Conservation (phyloP, 2,329 filamentous ascomycete species). For the Neofusicoccum sp. region DNA sequence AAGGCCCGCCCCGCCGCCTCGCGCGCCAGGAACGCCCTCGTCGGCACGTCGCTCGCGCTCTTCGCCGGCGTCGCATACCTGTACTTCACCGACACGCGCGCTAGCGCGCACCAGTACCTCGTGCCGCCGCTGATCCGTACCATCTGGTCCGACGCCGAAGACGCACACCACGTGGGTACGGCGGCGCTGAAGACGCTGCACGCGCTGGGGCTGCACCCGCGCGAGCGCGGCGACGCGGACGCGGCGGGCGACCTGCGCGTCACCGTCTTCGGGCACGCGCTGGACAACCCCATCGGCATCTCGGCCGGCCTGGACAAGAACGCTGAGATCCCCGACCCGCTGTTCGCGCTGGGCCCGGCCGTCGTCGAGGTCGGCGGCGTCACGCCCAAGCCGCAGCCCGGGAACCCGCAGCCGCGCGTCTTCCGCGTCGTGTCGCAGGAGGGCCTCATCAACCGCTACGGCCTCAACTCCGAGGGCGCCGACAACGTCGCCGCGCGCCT, state of each 20-base stretch:
- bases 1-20: slow-evolving; percentile 43
- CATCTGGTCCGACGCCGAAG: slow-evolving; percentile 76
- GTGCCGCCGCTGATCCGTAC: slow-evolving; percentile 65
- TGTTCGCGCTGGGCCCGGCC: slow-evolving; percentile 82
- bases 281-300: slow-evolving; percentile 88
- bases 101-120: slow-evolving; percentile 56
- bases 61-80: slow-evolving; percentile 50
- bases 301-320: slow-evolving; percentile 97
- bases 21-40: slow-evolving; percentile 53
- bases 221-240: slow-evolving; percentile 72
- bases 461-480: slow-evolving; percentile 88
- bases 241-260: slow-evolving; percentile 57
- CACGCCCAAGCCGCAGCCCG: slow-evolving; percentile 82
- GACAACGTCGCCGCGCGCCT: slow-evolving; percentile 82
- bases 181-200: slow-evolving; percentile 72
- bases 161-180: slow-evolving; percentile 85
- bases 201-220: slow-evolving; percentile 73
- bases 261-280: slow-evolving; percentile 73
- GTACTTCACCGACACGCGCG: slow-evolving; percentile 58
- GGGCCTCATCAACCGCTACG: slow-evolving; percentile 93
- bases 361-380: slow-evolving; percentile 92
- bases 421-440: slow-evolving; percentile 84
- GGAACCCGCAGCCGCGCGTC: slow-evolving; percentile 85
- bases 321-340: slow-evolving; percentile 80
- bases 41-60: slow-evolving; percentile 58